Conservation (phyloP, 305 asterid genomes). For the Caryopteris hybrid region DNA sequence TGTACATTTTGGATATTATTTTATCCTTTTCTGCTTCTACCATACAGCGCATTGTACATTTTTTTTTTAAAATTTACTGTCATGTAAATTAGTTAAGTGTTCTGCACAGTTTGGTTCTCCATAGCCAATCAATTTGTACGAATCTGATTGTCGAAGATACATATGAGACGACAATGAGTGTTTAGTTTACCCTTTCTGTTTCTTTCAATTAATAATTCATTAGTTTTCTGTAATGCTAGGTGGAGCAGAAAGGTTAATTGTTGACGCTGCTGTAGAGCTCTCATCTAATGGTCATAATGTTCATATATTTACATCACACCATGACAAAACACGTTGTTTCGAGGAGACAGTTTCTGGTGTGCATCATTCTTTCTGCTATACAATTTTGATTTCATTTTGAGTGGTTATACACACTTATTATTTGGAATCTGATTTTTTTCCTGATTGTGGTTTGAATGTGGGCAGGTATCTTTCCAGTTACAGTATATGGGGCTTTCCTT, state of each 20-base stretch:
- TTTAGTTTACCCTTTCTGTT: not conserved
- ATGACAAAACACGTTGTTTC: constrained; percentile 79
- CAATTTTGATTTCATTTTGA: not conserved
- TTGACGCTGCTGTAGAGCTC: constrained; percentile 93
- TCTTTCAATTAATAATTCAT: constrained; percentile 1
- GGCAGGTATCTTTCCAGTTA: constrained; percentile 71
- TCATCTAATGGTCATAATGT: constrained; percentile 75
- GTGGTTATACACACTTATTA: not conserved
- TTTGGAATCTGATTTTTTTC: not conserved
- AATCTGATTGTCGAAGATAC: not conserved
- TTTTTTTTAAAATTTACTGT: not conserved
- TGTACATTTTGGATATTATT: not conserved
- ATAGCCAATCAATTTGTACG: not conserved
- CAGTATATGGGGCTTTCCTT: constrained; percentile 77
- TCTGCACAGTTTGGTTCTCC: not conserved
- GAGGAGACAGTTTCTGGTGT: constrained; percentile 95
- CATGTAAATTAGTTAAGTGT: not conserved
- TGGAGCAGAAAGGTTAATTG: constrained; percentile 97
- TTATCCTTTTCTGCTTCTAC: not conserved
- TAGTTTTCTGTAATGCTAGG: constrained; percentile 35
- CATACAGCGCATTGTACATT: not conserved
- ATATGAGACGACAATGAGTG: not conserved
- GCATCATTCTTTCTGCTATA: constrained; percentile 5
- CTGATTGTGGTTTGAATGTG: constrained; percentile 12
- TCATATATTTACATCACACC: constrained; percentile 88